Percentiles rank a stretch among this genome's conserved stretches.
Evolutionary conservation across 228 moss, liverwort and hornwort species (phyloP).

Genomic region (Sphagnum magellanicum): DNA sequence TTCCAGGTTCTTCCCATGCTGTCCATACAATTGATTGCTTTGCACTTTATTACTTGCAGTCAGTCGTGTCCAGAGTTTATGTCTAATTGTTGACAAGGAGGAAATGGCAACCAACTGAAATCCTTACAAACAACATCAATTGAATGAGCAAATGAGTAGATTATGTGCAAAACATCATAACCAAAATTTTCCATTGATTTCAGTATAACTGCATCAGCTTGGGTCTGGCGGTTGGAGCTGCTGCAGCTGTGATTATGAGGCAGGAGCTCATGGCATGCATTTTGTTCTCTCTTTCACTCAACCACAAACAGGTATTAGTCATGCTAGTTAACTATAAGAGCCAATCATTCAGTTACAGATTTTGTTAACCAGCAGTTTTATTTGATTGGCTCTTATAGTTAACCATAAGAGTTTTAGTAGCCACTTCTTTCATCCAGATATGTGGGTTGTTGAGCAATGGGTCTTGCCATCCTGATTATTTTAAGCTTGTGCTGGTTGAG

Average conservation of each 20-base stretch:
- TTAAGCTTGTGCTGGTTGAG: too few relatives aligned
- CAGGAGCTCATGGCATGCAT: slow-evolving; percentile 68
- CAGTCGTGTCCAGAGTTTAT: background rate
- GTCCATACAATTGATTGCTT: background rate
- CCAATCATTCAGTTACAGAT: background rate
- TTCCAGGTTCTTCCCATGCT: slow-evolving; percentile 59
- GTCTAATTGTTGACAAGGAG: too few relatives aligned
- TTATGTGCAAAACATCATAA: too few relatives aligned
- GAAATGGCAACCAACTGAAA: too few relatives aligned
- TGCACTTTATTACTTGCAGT: background rate
- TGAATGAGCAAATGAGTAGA: too few relatives aligned
- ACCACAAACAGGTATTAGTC: slow-evolving; percentile 83
- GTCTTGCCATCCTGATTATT: too few relatives aligned
- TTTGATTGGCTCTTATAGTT: background rate
- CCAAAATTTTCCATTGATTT: background rate
- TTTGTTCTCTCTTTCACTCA: slow-evolving; percentile 80
- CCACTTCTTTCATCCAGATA: too few relatives aligned
- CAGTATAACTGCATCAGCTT: slow-evolving; percentile 99
- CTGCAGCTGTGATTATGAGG: slow-evolving; percentile 65
- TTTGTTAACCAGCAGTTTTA: background rate
- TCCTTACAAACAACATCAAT: too few relatives aligned
- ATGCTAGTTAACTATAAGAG: background rate
- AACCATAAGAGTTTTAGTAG: too few relatives aligned
- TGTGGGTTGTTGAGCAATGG: too few relatives aligned
- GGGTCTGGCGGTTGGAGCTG: slow-evolving; percentile 87